A percentile compares a stretch with the other conserved stretches of the same genome.
phyloP scores from a whole-genome alignment of 2,329 filamentous ascomycete genomes.

The Fusarium sp. region DNA sequence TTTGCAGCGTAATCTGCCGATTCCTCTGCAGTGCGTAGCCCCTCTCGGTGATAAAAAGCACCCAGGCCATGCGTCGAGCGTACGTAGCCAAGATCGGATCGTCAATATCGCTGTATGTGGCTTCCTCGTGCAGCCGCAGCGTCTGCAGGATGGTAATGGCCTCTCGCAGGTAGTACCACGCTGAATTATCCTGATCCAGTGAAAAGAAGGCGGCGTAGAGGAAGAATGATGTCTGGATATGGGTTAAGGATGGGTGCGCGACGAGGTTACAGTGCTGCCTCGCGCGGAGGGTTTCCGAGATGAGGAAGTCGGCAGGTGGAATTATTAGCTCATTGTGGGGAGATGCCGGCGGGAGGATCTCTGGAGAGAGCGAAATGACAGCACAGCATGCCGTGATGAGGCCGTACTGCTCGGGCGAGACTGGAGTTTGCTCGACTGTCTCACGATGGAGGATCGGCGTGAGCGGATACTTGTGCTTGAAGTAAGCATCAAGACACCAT shows the following conservation, averaged over 20 bases:
- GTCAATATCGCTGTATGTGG: conserved; percentile 27
- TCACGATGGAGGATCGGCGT: conserved; percentile 47
- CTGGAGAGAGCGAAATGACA: conserved; percentile 44
- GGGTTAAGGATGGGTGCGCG: conserved; percentile 43
- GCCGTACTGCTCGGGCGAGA: conserved; percentile 40
- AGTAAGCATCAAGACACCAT: conserved; percentile 48
- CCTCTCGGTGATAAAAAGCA: conserved; percentile 49
- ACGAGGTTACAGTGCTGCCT: conserved; percentile 40
- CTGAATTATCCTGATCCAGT: conserved; percentile 48
- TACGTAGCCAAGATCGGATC: conserved; percentile 28
- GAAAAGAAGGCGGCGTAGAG: conserved; percentile 47
- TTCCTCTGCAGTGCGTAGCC: conserved; percentile 49
- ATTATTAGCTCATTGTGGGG: conserved; percentile 1
- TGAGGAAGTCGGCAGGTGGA: conserved; percentile 38
- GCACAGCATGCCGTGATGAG: conserved; percentile 47
- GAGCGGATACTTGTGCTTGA: conserved; percentile 50
- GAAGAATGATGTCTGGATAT: conserved; percentile 50
- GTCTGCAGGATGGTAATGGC: conserved; percentile 46
- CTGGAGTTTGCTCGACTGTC: conserved; percentile 19
- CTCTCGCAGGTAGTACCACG: conserved; percentile 49
- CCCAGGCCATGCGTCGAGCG: conserved; percentile 44
- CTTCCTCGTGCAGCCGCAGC: conserved; percentile 46
- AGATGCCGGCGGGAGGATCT: conserved; percentile 27
- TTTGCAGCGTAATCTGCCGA: conserved; percentile 43
- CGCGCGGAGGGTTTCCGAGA: conserved; percentile 45